A percentile compares a stretch with the other conserved stretches of the same genome.
Conservation (phyloP, 371 early-diverging fungal genomes). For the Apophysomyces variabilis region DNA sequence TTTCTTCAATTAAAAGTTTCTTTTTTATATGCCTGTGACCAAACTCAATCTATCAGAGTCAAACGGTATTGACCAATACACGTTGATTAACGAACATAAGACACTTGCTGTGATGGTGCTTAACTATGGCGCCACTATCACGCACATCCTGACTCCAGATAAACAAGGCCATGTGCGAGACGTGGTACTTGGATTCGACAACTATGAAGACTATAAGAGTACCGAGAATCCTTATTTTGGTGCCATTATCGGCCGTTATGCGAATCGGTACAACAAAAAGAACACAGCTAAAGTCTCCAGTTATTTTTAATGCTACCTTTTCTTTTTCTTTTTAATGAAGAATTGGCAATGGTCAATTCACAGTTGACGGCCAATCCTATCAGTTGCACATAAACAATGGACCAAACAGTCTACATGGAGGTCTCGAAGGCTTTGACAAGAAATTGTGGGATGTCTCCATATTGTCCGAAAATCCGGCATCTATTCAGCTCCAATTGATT, state of each 20-base stretch:
- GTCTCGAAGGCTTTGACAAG: constrained; percentile 53
- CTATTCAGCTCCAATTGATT: constrained; percentile 47
- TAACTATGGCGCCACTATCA: constrained; percentile 49
- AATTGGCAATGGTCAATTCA: constrained; percentile 49
- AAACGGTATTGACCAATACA: constrained; percentile 47
- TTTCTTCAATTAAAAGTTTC: neutral
- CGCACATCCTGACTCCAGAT: constrained; percentile 53
- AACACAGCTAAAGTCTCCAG: neutral
- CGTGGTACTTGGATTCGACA: constrained; percentile 51
- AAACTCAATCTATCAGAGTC: constrained; percentile 33
- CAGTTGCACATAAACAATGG: constrained; percentile 43
- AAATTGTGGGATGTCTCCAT: constrained; percentile 43
- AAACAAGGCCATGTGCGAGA: constrained; percentile 47
- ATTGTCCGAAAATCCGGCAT: constrained; percentile 44
- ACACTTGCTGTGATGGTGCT: constrained; percentile 54
- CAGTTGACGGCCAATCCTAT: constrained; percentile 41
- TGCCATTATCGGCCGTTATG: constrained; percentile 53
- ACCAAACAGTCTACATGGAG: constrained; percentile 51
- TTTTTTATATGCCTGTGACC: constrained; percentile 31
- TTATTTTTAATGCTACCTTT: neutral
- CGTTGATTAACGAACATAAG: constrained; percentile 46
- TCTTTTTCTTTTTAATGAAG: constrained; percentile 17
- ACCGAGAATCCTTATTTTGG: constrained; percentile 52
- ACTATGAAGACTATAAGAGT: constrained; percentile 43
- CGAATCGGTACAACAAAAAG: constrained; percentile 42